Evolutionary conservation across 1,284 basidiomycete species (phyloP).

Genomic region (Trichosporon inkin): DNA sequence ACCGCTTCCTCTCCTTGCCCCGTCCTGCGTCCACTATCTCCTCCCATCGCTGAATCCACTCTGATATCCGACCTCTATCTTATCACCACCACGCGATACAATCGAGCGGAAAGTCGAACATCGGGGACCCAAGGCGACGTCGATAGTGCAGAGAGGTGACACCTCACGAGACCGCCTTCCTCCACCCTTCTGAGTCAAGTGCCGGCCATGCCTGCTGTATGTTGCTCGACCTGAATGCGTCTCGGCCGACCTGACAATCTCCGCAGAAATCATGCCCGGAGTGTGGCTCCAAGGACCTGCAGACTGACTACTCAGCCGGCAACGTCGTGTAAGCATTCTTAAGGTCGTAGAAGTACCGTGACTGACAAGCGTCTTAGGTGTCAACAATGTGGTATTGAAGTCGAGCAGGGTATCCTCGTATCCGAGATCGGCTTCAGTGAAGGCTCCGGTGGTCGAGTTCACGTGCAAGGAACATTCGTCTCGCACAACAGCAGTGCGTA

Average conservation of each 20-base stretch:
- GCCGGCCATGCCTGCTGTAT: background rate
- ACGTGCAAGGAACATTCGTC: slow-evolving; percentile 94
- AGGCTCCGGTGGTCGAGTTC: slow-evolving; percentile 82
- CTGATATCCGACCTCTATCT: slow-evolving; percentile 2
- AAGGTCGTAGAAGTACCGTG: background rate
- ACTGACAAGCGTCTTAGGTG: slow-evolving; percentile 52
- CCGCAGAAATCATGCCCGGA: slow-evolving; percentile 34
- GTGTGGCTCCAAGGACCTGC: slow-evolving; percentile 28
- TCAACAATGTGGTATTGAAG: slow-evolving; percentile 75
- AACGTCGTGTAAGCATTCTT: slow-evolving; percentile 36
- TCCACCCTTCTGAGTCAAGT: background rate
- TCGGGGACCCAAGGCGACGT: background rate
- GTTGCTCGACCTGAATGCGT: background rate
- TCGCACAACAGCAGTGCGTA: slow-evolving; percentile 81
- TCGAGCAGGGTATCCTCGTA: slow-evolving; percentile 92
- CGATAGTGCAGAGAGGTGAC: background rate
- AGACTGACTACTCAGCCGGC: slow-evolving; percentile 37
- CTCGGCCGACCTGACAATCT: background rate
- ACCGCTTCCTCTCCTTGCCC: background rate
- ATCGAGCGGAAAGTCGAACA: background rate
- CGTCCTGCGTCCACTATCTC: background rate
- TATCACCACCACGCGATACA: background rate
- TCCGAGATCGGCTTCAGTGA: slow-evolving; percentile 92
- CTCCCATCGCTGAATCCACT: background rate
- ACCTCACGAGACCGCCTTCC: background rate